Evolutionary conservation across 2,329 filamentous ascomycete species (phyloP).

Genomic region (Trichoderma lentiforme): DNA sequence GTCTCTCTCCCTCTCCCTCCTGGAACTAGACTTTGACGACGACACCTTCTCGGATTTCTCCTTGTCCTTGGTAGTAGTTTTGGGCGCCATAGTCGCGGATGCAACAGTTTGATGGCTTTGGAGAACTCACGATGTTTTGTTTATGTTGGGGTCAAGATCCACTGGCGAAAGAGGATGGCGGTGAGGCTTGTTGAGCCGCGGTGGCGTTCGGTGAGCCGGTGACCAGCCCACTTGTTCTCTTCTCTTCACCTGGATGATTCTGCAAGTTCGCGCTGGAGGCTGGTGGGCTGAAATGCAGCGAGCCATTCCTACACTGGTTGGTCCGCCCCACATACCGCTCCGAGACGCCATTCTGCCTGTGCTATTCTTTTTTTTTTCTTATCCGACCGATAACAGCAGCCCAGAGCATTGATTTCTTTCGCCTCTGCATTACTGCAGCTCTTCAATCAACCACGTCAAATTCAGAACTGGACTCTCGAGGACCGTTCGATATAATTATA

Average conservation of each 20-base stretch:
- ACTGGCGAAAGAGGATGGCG: constrained; percentile 9
- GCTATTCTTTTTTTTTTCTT: neutral
- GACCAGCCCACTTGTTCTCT: constrained; percentile 20
- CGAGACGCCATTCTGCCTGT: neutral
- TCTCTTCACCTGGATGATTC: constrained; percentile 34
- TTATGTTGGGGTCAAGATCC: constrained; percentile 23
- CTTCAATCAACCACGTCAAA: neutral
- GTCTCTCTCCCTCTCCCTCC: constrained; percentile 16
- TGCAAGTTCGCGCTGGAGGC: constrained; percentile 18
- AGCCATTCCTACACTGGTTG: neutral
- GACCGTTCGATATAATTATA: neutral
- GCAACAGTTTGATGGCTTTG: constrained; percentile 17
- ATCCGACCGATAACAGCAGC: neutral
- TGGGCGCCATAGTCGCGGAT: constrained; percentile 39
- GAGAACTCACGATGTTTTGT: constrained; percentile 19
- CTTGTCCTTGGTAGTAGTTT: constrained; percentile 21
- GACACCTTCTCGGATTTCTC: neutral
- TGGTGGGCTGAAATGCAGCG: neutral
- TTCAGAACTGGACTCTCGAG: neutral
- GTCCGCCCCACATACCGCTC: neutral
- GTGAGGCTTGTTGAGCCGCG: constrained; percentile 20
- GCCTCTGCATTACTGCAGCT: neutral
- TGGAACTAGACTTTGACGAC: constrained; percentile 11
- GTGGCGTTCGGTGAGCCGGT: constrained; percentile 20
- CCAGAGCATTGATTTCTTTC: neutral